Percentiles rank a stretch among this genome's conserved stretches.
Evolutionary conservation across 805 yeast genomes (phyloP).

Genomic region (Danielia reshetovae): DNA sequence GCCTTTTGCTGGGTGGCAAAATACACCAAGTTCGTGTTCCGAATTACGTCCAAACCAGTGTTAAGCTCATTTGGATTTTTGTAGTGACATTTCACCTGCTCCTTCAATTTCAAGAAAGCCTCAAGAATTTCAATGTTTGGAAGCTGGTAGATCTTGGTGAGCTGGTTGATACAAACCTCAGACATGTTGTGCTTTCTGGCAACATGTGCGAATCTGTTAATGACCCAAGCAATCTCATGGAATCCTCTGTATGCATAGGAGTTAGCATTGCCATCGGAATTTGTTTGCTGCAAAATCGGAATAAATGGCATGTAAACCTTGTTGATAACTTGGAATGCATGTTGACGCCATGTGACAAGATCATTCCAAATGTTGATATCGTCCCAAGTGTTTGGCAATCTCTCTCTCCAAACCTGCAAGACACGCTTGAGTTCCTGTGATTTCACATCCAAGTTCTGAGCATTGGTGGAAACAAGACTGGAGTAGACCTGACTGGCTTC

Average conservation of each 20-base stretch:
- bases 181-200: slow-evolving; percentile 96
- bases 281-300: slow-evolving; percentile 71
- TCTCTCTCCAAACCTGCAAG: slow-evolving; percentile 95
- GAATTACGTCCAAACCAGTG: slow-evolving; percentile 94
- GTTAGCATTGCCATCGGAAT: slow-evolving; percentile 67
- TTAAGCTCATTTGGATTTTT: slow-evolving; percentile 86
- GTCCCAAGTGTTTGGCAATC: slow-evolving; percentile 95
- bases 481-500: slow-evolving; percentile 95
- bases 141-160: slow-evolving; percentile 88
- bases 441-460: slow-evolving; percentile 86
- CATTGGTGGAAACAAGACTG: slow-evolving; percentile 82
- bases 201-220: slow-evolving; percentile 96
- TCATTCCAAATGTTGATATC: slow-evolving; percentile 98
- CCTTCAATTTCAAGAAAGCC: slow-evolving; percentile 91
- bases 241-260: slow-evolving; percentile 96
- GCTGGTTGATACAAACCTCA: slow-evolving; percentile 89
- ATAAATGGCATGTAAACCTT: slow-evolving; percentile 90
- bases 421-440: slow-evolving; percentile 94
- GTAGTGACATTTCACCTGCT: slow-evolving; percentile 96
- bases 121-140: slow-evolving; percentile 99
- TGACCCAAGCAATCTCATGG: slow-evolving; percentile 99
- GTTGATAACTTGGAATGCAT: slow-evolving; percentile 94
- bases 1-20: slow-evolving; percentile 98
- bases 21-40: slow-evolving; percentile 92
- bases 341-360: slow-evolving; percentile 97